These are phyloP conservation scores for Stygiomarasmius scandens DNA, from an alignment of 1,284 basidiomycete species.

Conservation along the genomic window DNA sequence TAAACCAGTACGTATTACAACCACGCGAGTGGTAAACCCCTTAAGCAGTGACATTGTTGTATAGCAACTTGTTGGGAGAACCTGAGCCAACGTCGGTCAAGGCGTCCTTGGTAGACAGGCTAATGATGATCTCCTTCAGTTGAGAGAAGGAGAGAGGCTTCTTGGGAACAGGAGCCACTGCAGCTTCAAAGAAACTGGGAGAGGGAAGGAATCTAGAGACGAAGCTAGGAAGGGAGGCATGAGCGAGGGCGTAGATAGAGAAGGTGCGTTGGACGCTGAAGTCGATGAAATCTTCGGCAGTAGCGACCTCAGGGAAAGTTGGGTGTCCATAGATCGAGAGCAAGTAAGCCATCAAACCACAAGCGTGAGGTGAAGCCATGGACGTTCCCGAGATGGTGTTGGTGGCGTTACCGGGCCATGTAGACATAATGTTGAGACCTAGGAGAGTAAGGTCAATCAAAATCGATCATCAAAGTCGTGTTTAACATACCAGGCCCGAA, in stretches of 20 bases:
- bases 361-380: conserved; percentile 71
- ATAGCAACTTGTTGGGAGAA: conserved; percentile 76
- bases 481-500: conserved; percentile 70
- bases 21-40: not conserved
- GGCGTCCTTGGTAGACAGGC: conserved; percentile 57
- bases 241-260: conserved; percentile 53
- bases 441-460: conserved; percentile 13
- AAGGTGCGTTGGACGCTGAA: conserved; percentile 25
- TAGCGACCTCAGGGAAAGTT: conserved; percentile 53
- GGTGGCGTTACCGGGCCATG: conserved; percentile 68
- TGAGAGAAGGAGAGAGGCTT: conserved; percentile 61
- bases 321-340: conserved; percentile 76
- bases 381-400: conserved; percentile 79
- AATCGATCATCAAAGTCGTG: conserved; percentile 10
- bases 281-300: conserved; percentile 26
- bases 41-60: conserved; percentile 75
- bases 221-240: conserved; percentile 62
- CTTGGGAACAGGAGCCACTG: conserved; percentile 44
- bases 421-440: conserved; percentile 80
- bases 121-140: conserved; percentile 76
- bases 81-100: conserved; percentile 54
- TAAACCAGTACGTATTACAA: not conserved
- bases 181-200: conserved; percentile 48
- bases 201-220: conserved; percentile 60
- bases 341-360: conserved; percentile 83